Percentiles rank a stretch among this genome's conserved stretches.
These are phyloP conservation scores for Citrus hindsii DNA, from an alignment of 345 rosid genomes.

Conservation along the genomic window DNA sequence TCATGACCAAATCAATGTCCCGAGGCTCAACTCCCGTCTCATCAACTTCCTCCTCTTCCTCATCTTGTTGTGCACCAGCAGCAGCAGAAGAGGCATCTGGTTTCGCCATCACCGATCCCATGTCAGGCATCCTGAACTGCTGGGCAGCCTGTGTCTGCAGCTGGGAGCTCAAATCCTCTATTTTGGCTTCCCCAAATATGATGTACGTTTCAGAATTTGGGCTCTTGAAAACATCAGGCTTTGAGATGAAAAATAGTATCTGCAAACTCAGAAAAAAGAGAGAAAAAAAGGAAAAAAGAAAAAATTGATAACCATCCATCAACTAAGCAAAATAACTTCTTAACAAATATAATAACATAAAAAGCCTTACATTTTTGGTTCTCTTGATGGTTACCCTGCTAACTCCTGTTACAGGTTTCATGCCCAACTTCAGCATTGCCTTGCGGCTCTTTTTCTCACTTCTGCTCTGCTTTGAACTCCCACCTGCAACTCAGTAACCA, in stretches of 20 bases:
- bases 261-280: not conserved
- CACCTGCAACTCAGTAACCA: not conserved
- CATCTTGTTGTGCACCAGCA: conserved; percentile 23
- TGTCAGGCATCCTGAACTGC: conserved; percentile 27
- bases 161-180: conserved; percentile 91
- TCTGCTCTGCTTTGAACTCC: not conserved
- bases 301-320: no score
- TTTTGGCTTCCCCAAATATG: conserved; percentile 89
- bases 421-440: not conserved
- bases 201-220: conserved; percentile 82
- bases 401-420: not conserved
- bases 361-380: not conserved
- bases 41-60: conserved; percentile 7
- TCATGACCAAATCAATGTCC: conserved; percentile 10
- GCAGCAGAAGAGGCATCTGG: conserved; percentile 18
- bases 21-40: not conserved
- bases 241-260: conserved; percentile 69
- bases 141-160: conserved; percentile 89
- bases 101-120: conserved; percentile 19
- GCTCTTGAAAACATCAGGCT: conserved; percentile 88
- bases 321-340: no score
- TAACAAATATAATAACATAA: no score
- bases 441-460: not conserved
- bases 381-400: not conserved
- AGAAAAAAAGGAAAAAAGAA: no score